Conservation (phyloP, 306 rosid genomes). For the Sphenostylis stenocarpa region DNA sequence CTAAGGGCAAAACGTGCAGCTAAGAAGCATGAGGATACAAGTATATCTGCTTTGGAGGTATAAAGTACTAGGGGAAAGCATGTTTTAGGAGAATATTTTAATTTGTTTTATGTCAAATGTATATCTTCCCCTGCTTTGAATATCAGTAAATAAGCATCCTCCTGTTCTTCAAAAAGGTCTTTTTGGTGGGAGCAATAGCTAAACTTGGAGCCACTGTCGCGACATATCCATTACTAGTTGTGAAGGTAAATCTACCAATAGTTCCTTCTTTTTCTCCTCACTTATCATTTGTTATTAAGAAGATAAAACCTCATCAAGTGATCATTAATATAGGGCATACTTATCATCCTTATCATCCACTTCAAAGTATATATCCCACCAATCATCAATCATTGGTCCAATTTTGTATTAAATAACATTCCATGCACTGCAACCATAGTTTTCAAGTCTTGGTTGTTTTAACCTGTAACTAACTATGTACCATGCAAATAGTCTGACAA, state of each 20-base stretch:
- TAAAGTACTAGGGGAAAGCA: slow-evolving; percentile 26
- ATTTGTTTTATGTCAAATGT: slow-evolving; percentile 20
- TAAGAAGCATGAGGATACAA: slow-evolving; percentile 49
- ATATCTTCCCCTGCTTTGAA: slow-evolving; percentile 17
- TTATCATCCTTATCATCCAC: slow-evolving; percentile 1
- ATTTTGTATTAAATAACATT: neutral
- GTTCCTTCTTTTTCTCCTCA: slow-evolving; percentile 18
- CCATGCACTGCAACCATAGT: neutral
- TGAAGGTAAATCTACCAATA: slow-evolving; percentile 56
- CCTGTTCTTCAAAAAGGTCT: slow-evolving; percentile 52
- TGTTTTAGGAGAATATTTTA: slow-evolving; percentile 7
- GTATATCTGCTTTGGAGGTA: slow-evolving; percentile 70
- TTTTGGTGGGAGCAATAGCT: slow-evolving; percentile 77
- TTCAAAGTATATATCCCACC: neutral
- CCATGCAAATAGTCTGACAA: neutral
- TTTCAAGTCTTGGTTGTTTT: neutral
- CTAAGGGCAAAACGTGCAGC: slow-evolving; percentile 55
- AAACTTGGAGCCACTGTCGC: slow-evolving; percentile 84
- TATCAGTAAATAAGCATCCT: slow-evolving; percentile 22
- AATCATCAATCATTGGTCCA: neutral
- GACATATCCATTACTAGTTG: slow-evolving; percentile 79
- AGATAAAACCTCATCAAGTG: neutral
- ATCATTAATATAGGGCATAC: neutral
- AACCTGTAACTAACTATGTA: neutral
- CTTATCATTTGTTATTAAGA: neutral